Evolutionary conservation across 2,329 filamentous ascomycete genomes (phyloP).

Genomic region (Alternaria sp.): DNA sequence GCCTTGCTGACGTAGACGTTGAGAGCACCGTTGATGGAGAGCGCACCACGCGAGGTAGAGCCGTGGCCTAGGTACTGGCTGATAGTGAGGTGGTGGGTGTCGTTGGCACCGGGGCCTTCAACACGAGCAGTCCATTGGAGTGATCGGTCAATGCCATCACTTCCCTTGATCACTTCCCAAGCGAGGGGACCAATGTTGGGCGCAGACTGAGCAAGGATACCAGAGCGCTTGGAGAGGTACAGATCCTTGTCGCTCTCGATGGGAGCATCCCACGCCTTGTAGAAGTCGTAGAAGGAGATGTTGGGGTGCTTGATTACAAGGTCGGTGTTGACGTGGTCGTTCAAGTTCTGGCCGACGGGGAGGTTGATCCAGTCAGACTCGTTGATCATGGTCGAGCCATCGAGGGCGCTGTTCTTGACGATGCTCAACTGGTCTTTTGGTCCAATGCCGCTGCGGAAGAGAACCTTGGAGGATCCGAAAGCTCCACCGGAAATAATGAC

Average conservation of each 20-base stretch:
- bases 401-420: slow-evolving; percentile 52
- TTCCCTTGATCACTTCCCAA: slow-evolving; percentile 63
- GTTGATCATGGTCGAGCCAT: slow-evolving; percentile 53
- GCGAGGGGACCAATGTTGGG: slow-evolving; percentile 70
- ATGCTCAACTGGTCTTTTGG: slow-evolving; percentile 57
- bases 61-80: slow-evolving; percentile 68
- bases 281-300: slow-evolving; percentile 69
- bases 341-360: slow-evolving; percentile 59
- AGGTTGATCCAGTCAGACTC: slow-evolving; percentile 58
- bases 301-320: slow-evolving; percentile 59
- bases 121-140: slow-evolving; percentile 72
- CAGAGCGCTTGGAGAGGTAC: slow-evolving; percentile 58
- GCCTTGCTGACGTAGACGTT: slow-evolving; percentile 64
- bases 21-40: slow-evolving; percentile 65
- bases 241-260: slow-evolving; percentile 48
- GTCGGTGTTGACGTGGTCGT: slow-evolving; percentile 65
- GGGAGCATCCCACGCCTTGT: slow-evolving; percentile 61
- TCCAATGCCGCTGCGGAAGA: slow-evolving; percentile 73
- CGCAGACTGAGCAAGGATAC: slow-evolving; percentile 68
- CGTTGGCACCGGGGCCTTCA: slow-evolving; percentile 58
- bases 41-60: slow-evolving; percentile 65
- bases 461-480: slow-evolving; percentile 72
- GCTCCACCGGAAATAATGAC: slow-evolving; percentile 72
- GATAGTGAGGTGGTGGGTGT: slow-evolving; percentile 51
- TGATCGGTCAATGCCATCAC: slow-evolving; percentile 67